These are phyloP conservation scores for Ceratocystis variospora DNA, from an alignment of 2,329 filamentous ascomycete genomes.

Conservation along the genomic window DNA sequence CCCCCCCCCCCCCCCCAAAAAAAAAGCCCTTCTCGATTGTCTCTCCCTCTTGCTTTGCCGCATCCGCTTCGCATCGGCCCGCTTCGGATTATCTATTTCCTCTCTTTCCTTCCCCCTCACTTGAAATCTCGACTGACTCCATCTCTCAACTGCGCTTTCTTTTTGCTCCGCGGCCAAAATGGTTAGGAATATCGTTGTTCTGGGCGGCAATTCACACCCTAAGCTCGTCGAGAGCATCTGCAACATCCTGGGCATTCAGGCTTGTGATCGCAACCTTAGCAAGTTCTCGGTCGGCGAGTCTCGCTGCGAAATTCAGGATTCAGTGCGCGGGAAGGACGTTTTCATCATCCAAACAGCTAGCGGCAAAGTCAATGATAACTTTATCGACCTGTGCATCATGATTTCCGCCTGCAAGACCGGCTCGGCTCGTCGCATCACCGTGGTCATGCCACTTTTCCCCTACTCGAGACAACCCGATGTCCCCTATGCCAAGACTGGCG, in stretches of 20 bases:
- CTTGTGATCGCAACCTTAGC: slow-evolving; percentile 66
- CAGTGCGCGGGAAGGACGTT: slow-evolving; percentile 94
- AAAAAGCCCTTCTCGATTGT: not conserved
- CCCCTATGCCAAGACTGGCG: slow-evolving; percentile 90
- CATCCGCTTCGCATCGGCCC: slow-evolving; percentile 6
- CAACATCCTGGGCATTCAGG: slow-evolving; percentile 74
- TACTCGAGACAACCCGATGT: slow-evolving; percentile 94
- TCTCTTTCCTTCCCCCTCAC: not conserved
- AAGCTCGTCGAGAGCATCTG: slow-evolving; percentile 75
- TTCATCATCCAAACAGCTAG: slow-evolving; percentile 95
- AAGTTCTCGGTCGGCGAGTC: slow-evolving; percentile 96
- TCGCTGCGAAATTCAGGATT: slow-evolving; percentile 89
- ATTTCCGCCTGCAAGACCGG: slow-evolving; percentile 95
- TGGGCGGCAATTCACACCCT: slow-evolving; percentile 87
- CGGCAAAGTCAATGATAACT: slow-evolving; percentile 86
- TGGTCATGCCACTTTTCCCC: slow-evolving; percentile 86
- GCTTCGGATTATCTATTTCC: not conserved
- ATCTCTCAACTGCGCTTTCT: not conserved
- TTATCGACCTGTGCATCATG: slow-evolving; percentile 94
- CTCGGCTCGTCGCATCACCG: slow-evolving; percentile 83
- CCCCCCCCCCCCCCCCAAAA: too few species aligned
- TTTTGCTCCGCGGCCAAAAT: slow-evolving; percentile 35
- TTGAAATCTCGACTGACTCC: not conserved
- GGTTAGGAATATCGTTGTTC: slow-evolving; percentile 89
- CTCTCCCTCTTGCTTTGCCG: not conserved